phyloP scores from a whole-genome alignment of 352 stramenopile genomes.

The Elongisporangium anandrum region DNA sequence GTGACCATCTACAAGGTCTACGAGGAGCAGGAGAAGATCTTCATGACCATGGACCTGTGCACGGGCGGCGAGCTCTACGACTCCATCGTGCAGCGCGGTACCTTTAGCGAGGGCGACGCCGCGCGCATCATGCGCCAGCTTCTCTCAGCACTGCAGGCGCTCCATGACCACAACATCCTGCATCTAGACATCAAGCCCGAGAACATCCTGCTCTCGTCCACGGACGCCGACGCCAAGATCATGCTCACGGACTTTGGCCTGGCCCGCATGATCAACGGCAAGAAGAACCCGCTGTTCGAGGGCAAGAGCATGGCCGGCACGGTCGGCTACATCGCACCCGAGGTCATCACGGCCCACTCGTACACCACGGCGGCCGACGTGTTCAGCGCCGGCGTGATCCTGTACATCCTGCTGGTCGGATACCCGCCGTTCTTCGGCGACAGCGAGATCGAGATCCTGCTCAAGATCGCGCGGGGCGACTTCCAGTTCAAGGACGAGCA shows the following conservation, averaged over 20 bases:
- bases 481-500: slow-evolving; percentile 65
- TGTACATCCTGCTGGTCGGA: slow-evolving; percentile 76
- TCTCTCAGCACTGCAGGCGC: slow-evolving; percentile 49
- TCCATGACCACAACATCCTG: slow-evolving; percentile 75
- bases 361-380: slow-evolving; percentile 72
- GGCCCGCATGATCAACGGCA: slow-evolving; percentile 70
- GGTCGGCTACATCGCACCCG: slow-evolving; percentile 75
- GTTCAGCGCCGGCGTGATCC: slow-evolving; percentile 76
- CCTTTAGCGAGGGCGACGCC: slow-evolving; percentile 63
- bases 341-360: slow-evolving; percentile 61
- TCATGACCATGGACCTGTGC: slow-evolving; percentile 75
- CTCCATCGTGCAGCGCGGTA: slow-evolving; percentile 54
- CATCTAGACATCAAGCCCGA: slow-evolving; percentile 80
- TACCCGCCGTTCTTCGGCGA: slow-evolving; percentile 76
- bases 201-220: slow-evolving; percentile 68
- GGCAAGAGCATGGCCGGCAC: slow-evolving; percentile 70
- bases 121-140: slow-evolving; percentile 64
- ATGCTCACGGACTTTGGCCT: slow-evolving; percentile 76
- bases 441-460: slow-evolving; percentile 68
- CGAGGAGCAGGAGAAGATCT: slow-evolving; percentile 77
- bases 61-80: slow-evolving; percentile 76
- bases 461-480: slow-evolving; percentile 72
- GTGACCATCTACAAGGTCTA: slow-evolving; percentile 82
- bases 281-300: slow-evolving; percentile 53
- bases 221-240: slow-evolving; percentile 53